A percentile compares a stretch with the other conserved stretches of the same genome.
phyloP scores from a whole-genome alignment of 2,329 filamentous ascomycete species.

The Arachnopeziza araneosa region DNA sequence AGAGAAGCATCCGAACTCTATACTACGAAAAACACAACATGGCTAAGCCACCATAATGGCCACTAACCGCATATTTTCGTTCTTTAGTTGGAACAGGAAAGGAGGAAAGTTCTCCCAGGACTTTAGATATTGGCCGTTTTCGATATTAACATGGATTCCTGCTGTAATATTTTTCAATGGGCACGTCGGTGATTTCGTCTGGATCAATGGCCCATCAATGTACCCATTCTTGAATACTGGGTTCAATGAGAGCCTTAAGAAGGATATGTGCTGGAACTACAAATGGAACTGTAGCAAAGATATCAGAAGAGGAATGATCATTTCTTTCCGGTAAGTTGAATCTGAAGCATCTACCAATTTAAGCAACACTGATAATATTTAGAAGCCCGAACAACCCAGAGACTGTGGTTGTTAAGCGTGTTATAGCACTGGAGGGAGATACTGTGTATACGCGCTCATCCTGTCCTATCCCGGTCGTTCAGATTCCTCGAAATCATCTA shows the following conservation, averaged over 20 bases:
- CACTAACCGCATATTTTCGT: constrained; percentile 17
- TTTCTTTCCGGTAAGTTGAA: constrained; percentile 57
- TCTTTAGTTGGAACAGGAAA: constrained; percentile 8
- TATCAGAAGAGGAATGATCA: constrained; percentile 66
- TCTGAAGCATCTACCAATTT: neutral
- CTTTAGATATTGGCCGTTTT: constrained; percentile 42
- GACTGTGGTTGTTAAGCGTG: constrained; percentile 69
- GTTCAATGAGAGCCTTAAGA: constrained; percentile 47
- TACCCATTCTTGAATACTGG: constrained; percentile 69
- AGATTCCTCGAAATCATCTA: constrained; percentile 76
- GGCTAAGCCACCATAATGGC: constrained; percentile 13
- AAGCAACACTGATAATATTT: neutral
- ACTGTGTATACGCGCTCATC: constrained; percentile 60
- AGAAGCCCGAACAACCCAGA: constrained; percentile 70
- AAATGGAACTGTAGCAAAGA: constrained; percentile 53
- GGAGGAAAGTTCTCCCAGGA: constrained; percentile 21
- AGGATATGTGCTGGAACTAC: constrained; percentile 53
- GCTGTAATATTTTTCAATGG: constrained; percentile 56
- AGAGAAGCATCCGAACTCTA: neutral
- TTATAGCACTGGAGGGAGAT: constrained; percentile 78
- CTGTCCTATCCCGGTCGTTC: constrained; percentile 49
- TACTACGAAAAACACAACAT: neutral
- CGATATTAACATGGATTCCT: constrained; percentile 56
- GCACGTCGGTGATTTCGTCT: constrained; percentile 52
- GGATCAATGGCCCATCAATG: constrained; percentile 64